Evolutionary conservation across 768 basidiomycete genomes (phyloP), one percentile per base, ranked within the genome.

Genomic region (Hericium erinaceus): DNA sequence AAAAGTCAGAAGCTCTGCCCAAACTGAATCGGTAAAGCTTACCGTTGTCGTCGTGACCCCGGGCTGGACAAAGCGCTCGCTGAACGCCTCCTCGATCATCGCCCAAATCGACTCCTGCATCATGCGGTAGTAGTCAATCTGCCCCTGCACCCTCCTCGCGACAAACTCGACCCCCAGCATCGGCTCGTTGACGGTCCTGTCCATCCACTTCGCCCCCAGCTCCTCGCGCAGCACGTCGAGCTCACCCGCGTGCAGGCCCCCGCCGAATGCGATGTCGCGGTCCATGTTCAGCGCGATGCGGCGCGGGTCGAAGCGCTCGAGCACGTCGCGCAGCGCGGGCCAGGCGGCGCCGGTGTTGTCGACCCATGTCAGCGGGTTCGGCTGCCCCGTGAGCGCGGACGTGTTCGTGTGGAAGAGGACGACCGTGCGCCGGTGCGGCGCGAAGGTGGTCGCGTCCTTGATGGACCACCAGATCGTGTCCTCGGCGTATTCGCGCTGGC

Each of bases 71-170:
- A 73, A 68, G 38, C 66, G 64, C 54, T 75, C 69, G 51, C 76
- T 78, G 65, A 81, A 80, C 0, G 77, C 78, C 65, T 81, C 78
- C 63, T 77, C 74, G 24, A 80, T 67, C 73, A 80, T 70, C 0
- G 78, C 77, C 79, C 80, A 80, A 3, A 74, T 70, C 33, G 66
- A 77, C 66, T 80, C 77, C 71, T 78, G 77, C 71, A 80, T 61
- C 50, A 70, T 68, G 7, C 65, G 67, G 64, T 80, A 81, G 57
- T 75, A 75, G 26, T 61, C 61, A n/a, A 78, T 62, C 66, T 80
- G 79, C 2, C 67, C 70, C 9, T 67, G 62, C 0, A 76, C 72
- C 52, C 74, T 70, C 4, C 70, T 70, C 6, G 78, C 75, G 55
- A 80, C 70, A 60, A 74, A 76, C 66, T 81, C 79, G 11, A 80